A percentile compares a stretch with the other conserved stretches of the same genome.
phyloP scores from a whole-genome alignment of 2,329 filamentous ascomycete genomes.

The Arthrocladium fulminans region DNA sequence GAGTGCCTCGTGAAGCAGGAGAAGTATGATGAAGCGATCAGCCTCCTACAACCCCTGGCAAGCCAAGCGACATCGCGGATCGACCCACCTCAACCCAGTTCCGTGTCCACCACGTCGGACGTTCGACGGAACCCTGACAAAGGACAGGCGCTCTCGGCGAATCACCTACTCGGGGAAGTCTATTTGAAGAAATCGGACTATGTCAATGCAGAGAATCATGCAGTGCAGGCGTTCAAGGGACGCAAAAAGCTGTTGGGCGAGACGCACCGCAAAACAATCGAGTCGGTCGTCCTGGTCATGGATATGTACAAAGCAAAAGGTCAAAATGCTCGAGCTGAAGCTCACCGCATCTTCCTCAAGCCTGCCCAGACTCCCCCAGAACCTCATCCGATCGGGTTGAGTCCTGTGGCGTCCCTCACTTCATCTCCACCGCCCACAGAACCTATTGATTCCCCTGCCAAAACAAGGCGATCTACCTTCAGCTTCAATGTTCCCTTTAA shows the following conservation, averaged over 20 bases:
- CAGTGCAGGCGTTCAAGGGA: slow-evolving; percentile 16
- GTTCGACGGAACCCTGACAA: background rate
- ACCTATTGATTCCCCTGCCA: background rate
- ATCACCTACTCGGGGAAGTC: slow-evolving; percentile 17
- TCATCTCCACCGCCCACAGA: background rate
- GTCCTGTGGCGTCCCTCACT: background rate
- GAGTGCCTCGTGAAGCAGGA: slow-evolving; percentile 18
- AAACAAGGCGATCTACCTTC: background rate
- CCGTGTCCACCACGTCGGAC: background rate
- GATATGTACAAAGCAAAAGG: slow-evolving; percentile 18
- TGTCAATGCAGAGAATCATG: slow-evolving; percentile 17
- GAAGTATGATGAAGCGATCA: slow-evolving; percentile 19
- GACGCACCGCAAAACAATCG: slow-evolving; percentile 16
- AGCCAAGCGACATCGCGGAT: slow-evolving; percentile 5
- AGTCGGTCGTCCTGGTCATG: slow-evolving; percentile 18
- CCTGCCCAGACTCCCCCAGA: slow-evolving; percentile 10
- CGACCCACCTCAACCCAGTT: background rate
- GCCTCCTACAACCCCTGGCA: slow-evolving; percentile 16
- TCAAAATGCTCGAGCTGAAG: slow-evolving; percentile 18
- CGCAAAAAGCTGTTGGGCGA: slow-evolving; percentile 17
- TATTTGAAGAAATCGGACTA: slow-evolving; percentile 16
- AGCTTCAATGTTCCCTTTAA: background rate
- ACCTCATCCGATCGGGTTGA: background rate
- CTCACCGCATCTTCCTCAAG: slow-evolving; percentile 16
- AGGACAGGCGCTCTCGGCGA: slow-evolving; percentile 13